Evolutionary conservation across 169 alveolate species (phyloP).

Genomic region (Pseudocohnilembus persalinus): DNA sequence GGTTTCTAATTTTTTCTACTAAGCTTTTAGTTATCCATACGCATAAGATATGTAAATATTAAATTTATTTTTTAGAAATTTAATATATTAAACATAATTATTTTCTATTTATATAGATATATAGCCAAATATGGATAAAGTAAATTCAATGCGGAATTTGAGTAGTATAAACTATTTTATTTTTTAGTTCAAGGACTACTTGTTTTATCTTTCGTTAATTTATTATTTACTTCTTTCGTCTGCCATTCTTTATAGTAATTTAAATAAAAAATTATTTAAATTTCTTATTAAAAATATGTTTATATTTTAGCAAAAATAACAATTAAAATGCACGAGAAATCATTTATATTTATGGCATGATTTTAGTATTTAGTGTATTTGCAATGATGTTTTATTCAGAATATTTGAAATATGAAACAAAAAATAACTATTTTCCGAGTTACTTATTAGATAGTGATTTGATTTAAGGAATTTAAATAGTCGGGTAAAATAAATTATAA

Average conservation of each 20-base stretch:
- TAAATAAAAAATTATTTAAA: too few relatives aligned
- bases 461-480: neutral
- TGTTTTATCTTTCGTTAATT: too few relatives aligned
- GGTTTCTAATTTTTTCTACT: neutral
- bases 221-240: neutral
- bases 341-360: neutral
- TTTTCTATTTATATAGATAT: neutral
- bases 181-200: neutral
- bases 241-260: neutral
- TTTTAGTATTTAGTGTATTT: neutral
- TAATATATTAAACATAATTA: neutral
- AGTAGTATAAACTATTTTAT: too few relatives aligned
- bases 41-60: neutral
- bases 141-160: too few relatives aligned
- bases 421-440: neutral
- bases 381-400: too few relatives aligned
- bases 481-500: neutral
- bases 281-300: neutral
- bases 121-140: neutral
- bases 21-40: neutral
- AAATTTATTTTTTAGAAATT: too few relatives aligned
- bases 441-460: too few relatives aligned
- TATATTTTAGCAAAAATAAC: neutral
- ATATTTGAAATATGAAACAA: neutral
- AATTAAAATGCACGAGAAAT: neutral